Percentiles rank a stretch among this genome's conserved stretches.
phyloP scores from a whole-genome alignment of 768 basidiomycete genomes.

The Kwoniella sp. region DNA sequence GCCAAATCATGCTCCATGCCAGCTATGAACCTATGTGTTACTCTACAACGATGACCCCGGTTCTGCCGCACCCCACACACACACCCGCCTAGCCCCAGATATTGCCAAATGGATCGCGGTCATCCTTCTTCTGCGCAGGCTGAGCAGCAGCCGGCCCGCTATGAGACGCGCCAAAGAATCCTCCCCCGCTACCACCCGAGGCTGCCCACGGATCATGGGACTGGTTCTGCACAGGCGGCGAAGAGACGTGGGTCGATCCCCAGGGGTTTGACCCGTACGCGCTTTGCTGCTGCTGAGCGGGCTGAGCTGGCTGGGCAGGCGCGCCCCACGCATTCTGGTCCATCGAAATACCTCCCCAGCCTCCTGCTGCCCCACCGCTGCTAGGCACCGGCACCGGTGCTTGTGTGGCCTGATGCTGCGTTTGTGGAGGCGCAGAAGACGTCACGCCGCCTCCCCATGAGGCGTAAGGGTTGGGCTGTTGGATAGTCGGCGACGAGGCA shows the following conservation, averaged over 20 bases:
- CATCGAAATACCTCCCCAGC: slow-evolving; percentile 34
- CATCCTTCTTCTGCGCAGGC: slow-evolving; percentile 21
- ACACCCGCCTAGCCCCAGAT: slow-evolving; percentile 26
- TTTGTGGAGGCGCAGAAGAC: slow-evolving; percentile 23
- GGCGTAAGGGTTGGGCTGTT: slow-evolving; percentile 22
- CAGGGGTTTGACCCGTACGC: slow-evolving; percentile 13
- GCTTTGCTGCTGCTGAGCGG: slow-evolving; percentile 1
- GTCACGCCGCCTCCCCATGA: slow-evolving; percentile 39
- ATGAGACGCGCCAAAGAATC: not conserved
- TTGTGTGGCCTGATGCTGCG: slow-evolving; percentile 16
- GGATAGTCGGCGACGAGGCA: slow-evolving; percentile 8
- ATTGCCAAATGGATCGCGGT: slow-evolving; percentile 42
- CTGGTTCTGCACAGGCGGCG: not conserved
- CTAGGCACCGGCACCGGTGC: slow-evolving; percentile 1
- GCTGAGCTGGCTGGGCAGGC: slow-evolving; percentile 3
- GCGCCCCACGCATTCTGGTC: slow-evolving; percentile 41
- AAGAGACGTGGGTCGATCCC: slow-evolving; percentile 16
- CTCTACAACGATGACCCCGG: no score
- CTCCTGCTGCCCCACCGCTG: not conserved
- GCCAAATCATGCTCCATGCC: no score
- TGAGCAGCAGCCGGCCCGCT: not conserved
- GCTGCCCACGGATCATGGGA: slow-evolving; percentile 23
- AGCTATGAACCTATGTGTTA: no score
- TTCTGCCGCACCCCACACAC: no score
- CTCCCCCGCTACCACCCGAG: slow-evolving; percentile 1